Base-by-base conservation (phyloP, 169 alveolate genomes). In the Plasmodium knowlesi region DNA sequence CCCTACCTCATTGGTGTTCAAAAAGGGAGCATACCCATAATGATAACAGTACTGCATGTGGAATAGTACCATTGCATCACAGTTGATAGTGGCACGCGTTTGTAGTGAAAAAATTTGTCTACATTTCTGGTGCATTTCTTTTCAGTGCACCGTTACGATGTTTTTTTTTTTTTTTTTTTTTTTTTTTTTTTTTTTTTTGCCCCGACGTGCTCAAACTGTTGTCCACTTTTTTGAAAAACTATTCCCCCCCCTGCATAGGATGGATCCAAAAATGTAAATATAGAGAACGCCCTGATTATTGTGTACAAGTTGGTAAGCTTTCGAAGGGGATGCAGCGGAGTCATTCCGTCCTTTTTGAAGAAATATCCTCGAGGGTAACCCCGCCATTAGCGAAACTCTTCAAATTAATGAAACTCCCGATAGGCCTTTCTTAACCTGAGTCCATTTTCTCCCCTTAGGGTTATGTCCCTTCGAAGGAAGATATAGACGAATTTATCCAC, bases 391-490 rank as follows among this genome's bases (percentile, higher is more conserved):
- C 25, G 9, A 50, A 50, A 50, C 61, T 50, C 61, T 50, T 50
- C 61, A 50, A 50, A 50, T 50, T 50, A 16, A 22, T 14, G 61
- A 19, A 12, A 50, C 61, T 50, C 2, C 61, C 61, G 19, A 50
- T 8, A 54, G 32, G 34, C 19, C 3, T 19, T 1, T 28, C 12
- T 28, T 3, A 84, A 67, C 28, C 9, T 46, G 19, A 41, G 37
- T 74, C 37, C 79, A 46, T 85, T 53, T 39, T 53, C 70, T 88
- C 46, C 41, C 81, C 53, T 28, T 79, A 88, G 94, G 94, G 94
- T 39, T 79, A 57, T 61, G 86, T 78, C 30, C 94, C 94, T 10
- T 88, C 94, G 28, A 76, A 88, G 72, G 94, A 88, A 25, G 89
- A 88, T 54, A 88, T 88, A 19, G 88, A 76, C 30, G 94, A 78